Percentiles rank a stretch among this genome's conserved stretches.
These are phyloP conservation scores for Penicillium janthinellum DNA, from an alignment of 2,329 filamentous ascomycete genomes.

Conservation along the genomic window DNA sequence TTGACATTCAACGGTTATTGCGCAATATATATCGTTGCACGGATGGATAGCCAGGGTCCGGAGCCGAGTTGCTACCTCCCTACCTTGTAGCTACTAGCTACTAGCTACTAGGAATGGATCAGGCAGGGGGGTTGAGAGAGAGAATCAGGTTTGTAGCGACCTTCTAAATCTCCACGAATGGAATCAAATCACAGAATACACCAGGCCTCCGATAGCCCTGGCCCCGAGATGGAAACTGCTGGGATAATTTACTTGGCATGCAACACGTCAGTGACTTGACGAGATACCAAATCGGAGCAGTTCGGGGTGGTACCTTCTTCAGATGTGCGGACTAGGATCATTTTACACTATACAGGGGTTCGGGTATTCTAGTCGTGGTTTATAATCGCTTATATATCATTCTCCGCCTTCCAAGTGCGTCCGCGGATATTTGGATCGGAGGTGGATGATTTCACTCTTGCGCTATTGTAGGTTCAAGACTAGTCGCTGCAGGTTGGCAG, in stretches of 20 bases:
- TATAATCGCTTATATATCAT: no score
- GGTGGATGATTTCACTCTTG: no score
- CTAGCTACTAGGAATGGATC: no score
- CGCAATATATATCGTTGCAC: background rate
- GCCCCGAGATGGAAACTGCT: background rate
- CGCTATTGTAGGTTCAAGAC: no score
- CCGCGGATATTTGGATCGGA: no score
- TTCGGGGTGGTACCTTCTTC: conserved; percentile 10
- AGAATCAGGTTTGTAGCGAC: background rate
- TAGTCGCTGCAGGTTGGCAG: no score
- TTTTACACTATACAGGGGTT: conserved; percentile 20
- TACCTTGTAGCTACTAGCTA: no score
- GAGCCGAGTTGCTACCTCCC: no score
- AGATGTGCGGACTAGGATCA: conserved; percentile 10
- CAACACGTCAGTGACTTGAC: background rate
- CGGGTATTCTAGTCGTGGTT: conserved; percentile 11
- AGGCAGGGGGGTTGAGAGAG: background rate
- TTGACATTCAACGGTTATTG: background rate
- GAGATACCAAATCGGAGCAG: conserved; percentile 7
- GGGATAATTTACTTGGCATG: background rate
- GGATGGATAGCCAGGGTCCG: no score
- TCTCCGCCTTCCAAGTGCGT: background rate
- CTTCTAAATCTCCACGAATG: background rate
- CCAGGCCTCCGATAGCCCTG: background rate
- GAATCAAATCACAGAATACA: background rate